Percentiles rank a stretch among this genome's conserved stretches.
Evolutionary conservation across 768 basidiomycete genomes (phyloP).

Genomic region (Lanmaoa pseudosensibilis): DNA sequence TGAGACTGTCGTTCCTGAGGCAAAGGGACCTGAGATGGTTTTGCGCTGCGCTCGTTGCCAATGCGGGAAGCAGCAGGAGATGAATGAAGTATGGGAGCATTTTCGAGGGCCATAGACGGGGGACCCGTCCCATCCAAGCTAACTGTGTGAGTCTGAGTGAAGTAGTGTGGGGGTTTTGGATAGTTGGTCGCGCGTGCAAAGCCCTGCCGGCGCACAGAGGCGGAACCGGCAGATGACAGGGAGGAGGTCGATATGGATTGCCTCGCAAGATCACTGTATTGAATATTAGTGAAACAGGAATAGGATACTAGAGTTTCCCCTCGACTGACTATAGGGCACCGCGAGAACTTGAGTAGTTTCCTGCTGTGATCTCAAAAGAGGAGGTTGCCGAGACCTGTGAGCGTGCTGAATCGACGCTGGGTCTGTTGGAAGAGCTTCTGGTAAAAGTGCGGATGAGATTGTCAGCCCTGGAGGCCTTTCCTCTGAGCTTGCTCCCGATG

Average conservation of each 20-base stretch:
- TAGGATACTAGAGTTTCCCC: neutral
- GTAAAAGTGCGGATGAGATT: constrained; percentile 46
- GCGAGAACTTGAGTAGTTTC: constrained; percentile 49
- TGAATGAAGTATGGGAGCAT: constrained; percentile 3
- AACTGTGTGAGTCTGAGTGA: constrained; percentile 8
- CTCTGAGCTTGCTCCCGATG: constrained; percentile 31
- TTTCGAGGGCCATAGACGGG: constrained; percentile 1
- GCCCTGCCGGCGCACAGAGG: constrained; percentile 39
- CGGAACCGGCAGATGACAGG: constrained; percentile 33
- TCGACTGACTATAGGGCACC: constrained; percentile 60
- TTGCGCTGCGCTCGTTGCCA: constrained; percentile 10
- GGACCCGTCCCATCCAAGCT: constrained; percentile 9
- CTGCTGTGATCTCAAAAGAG: constrained; percentile 60
- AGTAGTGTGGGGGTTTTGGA: constrained; percentile 6
- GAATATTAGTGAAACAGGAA: constrained; percentile 3
- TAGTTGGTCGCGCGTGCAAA: constrained; percentile 33
- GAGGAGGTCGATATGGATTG: constrained; percentile 61
- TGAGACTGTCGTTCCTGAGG: constrained; percentile 37
- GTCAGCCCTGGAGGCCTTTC: constrained; percentile 34
- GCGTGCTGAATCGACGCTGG: constrained; percentile 63
- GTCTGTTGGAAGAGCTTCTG: constrained; percentile 49
- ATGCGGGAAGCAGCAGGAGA: constrained; percentile 12
- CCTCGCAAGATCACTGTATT: constrained; percentile 54
- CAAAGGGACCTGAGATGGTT: constrained; percentile 26
- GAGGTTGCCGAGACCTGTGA: constrained; percentile 52